These are phyloP conservation scores for Cytospora piceae DNA, from an alignment of 2,329 filamentous ascomycete species.

Conservation along the genomic window DNA sequence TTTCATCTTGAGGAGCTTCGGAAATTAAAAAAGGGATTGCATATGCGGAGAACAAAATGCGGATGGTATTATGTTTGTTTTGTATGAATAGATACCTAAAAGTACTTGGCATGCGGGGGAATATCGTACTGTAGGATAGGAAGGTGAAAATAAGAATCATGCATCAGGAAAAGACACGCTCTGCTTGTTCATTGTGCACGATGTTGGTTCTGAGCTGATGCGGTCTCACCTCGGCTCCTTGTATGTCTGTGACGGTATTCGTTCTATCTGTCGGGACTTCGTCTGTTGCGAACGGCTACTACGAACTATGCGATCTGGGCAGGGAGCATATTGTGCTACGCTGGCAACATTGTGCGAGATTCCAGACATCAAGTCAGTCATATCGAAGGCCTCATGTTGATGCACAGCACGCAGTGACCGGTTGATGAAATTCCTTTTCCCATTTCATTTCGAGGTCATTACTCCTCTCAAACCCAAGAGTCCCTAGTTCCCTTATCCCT, in stretches of 20 bases:
- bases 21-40: neutral
- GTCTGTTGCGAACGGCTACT: no score
- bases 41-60: neutral
- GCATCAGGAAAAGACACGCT: neutral
- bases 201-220: neutral
- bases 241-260: no score
- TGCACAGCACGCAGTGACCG: neutral
- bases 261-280: no score
- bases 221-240: neutral
- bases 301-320: no score
- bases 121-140: neutral
- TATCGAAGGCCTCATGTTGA: neutral
- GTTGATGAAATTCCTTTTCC: neutral
- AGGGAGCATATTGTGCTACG: no score
- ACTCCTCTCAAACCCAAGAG: conserved; percentile 6
- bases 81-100: conserved; percentile 22
- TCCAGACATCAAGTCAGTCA: neutral
- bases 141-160: neutral
- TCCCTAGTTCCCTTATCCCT: neutral
- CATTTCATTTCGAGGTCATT: conserved; percentile 16
- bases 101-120: neutral
- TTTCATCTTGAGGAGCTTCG: neutral
- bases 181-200: neutral
- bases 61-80: neutral
- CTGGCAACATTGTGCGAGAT: neutral